Base-by-base conservation (phyloP, 1,284 basidiomycete genomes). In the Fomitopsis palustris region DNA sequence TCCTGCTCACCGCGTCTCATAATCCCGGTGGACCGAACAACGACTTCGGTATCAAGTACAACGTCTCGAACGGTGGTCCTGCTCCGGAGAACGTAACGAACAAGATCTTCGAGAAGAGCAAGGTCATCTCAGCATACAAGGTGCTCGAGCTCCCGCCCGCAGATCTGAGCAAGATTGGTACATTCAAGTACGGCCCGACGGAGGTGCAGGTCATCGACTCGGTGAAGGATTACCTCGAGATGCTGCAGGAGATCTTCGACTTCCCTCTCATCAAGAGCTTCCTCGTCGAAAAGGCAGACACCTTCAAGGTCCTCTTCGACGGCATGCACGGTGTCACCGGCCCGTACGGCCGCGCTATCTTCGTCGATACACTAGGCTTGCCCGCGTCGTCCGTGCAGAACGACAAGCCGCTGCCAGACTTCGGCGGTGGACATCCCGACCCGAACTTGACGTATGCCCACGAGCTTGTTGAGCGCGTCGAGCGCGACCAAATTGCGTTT, bases 41-140 rank as follows among this genome's bases (percentile, higher is more conserved):
- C 69, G 96, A 99, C 77, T 99, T 99, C 74, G 96, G 96, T 61
- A 98, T 99, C 86, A 99, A 99, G 79, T 98, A 97, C 82, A 99
- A 99, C 79, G 90, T 95, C 59, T 88, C 89, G 49, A 99, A 99
- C 70, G 96, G 96, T 64, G 97, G 96, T 0, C 96, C 96, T 27
- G 96, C 96, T 9, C 95, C 96, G 2, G 96, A 99, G 78, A 85
- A 81, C 65, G 90, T 99, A 59, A 99, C 96, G 21, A 83, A 99
- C 79, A 89, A 88, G 77, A 98, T 99, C 68, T 97, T 85, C 74
- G 92, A 94, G 72, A 88, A 88, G 74, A 95, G 95, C 60, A 96
- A 93, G 81, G 84, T 84, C 41, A 93, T 99, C 74, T 76, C 81
- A 62, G 84, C 79, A 59, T 99, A 98, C 86, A 94, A 93, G 77